Percentiles rank a stretch among this genome's conserved stretches.
Conservation (phyloP, 805 yeast species). For the Ogataea minuta region DNA sequence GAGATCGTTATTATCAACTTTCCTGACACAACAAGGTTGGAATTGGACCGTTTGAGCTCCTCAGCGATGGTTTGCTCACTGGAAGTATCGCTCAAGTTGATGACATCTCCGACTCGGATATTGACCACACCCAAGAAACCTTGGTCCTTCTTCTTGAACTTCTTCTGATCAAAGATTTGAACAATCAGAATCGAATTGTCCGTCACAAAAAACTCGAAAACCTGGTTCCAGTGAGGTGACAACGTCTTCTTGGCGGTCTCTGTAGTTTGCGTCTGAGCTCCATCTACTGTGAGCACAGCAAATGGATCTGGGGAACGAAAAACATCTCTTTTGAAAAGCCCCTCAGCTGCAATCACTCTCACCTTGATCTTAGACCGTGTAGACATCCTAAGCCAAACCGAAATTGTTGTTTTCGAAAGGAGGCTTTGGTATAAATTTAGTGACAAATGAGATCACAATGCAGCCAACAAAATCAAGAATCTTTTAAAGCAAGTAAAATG, state of each 20-base stretch:
- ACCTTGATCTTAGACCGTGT: slow-evolving; percentile 47
- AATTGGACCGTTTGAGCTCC: slow-evolving; percentile 88
- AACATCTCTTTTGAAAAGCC: slow-evolving; percentile 91
- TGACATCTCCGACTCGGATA: slow-evolving; percentile 82
- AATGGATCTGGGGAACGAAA: slow-evolving; percentile 97
- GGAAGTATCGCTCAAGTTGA: slow-evolving; percentile 52
- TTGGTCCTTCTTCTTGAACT: slow-evolving; percentile 97
- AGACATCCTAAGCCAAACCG: slow-evolving; percentile 8
- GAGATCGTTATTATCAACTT: slow-evolving; percentile 77
- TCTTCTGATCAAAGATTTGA: slow-evolving; percentile 95
- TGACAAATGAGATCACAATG: slow-evolving; percentile 2
- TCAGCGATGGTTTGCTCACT: slow-evolving; percentile 88
- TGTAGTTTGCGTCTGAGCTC: slow-evolving; percentile 93
- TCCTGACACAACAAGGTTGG: slow-evolving; percentile 90
- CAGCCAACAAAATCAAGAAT: background rate
- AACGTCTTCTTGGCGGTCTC: slow-evolving; percentile 89
- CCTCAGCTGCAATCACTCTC: slow-evolving; percentile 91
- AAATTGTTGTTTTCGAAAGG: background rate
- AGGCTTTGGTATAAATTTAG: slow-evolving; percentile 2
- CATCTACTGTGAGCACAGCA: slow-evolving; percentile 97
- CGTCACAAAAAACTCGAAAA: slow-evolving; percentile 71
- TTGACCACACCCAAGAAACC: slow-evolving; percentile 97
- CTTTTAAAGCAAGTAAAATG: background rate
- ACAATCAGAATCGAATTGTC: slow-evolving; percentile 85
- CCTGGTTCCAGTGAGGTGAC: slow-evolving; percentile 97